These are phyloP conservation scores for Thelonectria discophora DNA, from an alignment of 2,329 filamentous ascomycete genomes.

Conservation along the genomic window DNA sequence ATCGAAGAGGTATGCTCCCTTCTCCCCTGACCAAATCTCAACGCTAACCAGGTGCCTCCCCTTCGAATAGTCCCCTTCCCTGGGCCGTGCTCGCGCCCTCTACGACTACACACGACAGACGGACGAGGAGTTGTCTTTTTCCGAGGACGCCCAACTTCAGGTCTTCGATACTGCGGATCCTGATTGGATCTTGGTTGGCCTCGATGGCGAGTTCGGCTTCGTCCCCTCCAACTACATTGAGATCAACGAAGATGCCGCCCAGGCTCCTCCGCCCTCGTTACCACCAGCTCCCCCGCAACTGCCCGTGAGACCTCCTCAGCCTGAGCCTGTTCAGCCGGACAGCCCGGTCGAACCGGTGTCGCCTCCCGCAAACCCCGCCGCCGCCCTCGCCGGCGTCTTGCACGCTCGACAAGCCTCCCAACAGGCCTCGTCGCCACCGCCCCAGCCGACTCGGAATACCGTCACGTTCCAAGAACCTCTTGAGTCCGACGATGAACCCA, in stretches of 20 bases:
- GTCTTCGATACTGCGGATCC: constrained; percentile 93
- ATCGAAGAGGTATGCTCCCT: constrained; percentile 76
- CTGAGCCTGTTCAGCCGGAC: constrained; percentile 46
- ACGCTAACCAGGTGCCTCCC: constrained; percentile 16
- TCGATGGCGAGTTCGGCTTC: constrained; percentile 88
- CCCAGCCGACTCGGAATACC: constrained; percentile 41
- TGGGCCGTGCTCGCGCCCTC: constrained; percentile 83
- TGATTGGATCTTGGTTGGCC: constrained; percentile 94
- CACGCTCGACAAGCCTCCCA: constrained; percentile 54
- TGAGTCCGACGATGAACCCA: constrained; percentile 44
- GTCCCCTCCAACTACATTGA: constrained; percentile 97
- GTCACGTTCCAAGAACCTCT: constrained; percentile 40
- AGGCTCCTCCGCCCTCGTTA: constrained; percentile 53
- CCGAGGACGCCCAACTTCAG: constrained; percentile 82
- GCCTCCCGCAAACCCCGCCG: constrained; percentile 56
- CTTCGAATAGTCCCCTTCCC: constrained; percentile 66
- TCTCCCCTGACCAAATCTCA: constrained; percentile 5
- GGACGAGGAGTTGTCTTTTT: constrained; percentile 95
- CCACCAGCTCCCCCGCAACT: constrained; percentile 52
- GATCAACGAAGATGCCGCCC: constrained; percentile 60
- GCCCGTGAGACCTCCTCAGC: constrained; percentile 54
- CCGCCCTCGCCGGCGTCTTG: constrained; percentile 66
- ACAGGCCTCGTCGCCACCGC: constrained; percentile 32
- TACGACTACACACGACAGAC: constrained; percentile 98
- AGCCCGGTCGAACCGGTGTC: constrained; percentile 41